Evolutionary conservation across 2,329 filamentous ascomycete genomes (phyloP), one percentile per base, ranked within the genome.

Genomic region (Penicillium sp.): DNA sequence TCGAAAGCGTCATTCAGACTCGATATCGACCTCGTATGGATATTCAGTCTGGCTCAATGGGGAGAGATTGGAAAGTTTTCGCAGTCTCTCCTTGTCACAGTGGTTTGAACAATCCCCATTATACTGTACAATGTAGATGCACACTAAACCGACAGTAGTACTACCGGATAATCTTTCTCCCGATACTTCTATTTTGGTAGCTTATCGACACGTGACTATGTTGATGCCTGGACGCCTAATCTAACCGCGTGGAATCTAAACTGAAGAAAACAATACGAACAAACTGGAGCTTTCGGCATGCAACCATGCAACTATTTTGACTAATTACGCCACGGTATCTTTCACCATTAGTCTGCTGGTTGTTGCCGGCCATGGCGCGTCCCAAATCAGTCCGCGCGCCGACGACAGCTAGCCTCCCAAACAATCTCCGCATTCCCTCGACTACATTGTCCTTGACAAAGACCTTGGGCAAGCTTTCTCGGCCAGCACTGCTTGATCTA

Each of bases 341-440:
- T 9, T 35, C 15, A 25, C 27, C 23, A 14, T 18, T 9, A 31
- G 20, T 22, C 12, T 12, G 20, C 31, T n/a, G 12, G 27, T 1
- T 6, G 14, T 18, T 14, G 11, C 37, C 40, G 23, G 55, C 35
- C 61, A 71, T 75, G 72, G 66, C 69, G 52, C 71, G 69, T 51
- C 56, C 61, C 31, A 72, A 68, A 54, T 48, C 64, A 23, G 60
- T 75, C 23, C 73, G 74, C 53, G 79, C 90, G 35, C 89, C 90
- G 18, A 89, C 88, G 45, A 85, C 84, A 49, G 85, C 85, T 53
- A 85, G 87, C 62, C 82, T 94, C 48, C 82, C 87, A n/a, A 87
- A 89, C 49, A 82, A 84, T 26, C 80, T 91, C 60, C 86, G 86
- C 64, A 81, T 93, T 67, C 82, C 86, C 54, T 79, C 88, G 8